Percentiles rank a stretch among this genome's conserved stretches.
phyloP scores from a whole-genome alignment of 2,329 filamentous ascomycete genomes.

The Hirsutella thompsonii region DNA sequence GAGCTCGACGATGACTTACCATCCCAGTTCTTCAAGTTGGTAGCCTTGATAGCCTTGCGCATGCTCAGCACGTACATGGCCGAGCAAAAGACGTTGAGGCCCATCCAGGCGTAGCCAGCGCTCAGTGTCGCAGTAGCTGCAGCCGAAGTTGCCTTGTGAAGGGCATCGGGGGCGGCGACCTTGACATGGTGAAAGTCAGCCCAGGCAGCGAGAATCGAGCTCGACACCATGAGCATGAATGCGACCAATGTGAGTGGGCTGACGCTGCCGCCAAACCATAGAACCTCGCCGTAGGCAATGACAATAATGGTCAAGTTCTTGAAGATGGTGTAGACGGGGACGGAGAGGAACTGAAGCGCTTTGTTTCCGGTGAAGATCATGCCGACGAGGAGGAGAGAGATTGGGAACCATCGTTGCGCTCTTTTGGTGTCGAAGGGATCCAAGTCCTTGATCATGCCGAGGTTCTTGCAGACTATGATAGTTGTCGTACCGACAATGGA shows the following conservation, averaged over 20 bases:
- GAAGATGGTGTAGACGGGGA: constrained; percentile 98
- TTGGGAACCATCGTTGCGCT: constrained; percentile 93
- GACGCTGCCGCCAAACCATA: constrained; percentile 95
- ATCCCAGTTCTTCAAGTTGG: constrained; percentile 99
- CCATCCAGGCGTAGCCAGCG: constrained; percentile 95
- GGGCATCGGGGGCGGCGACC: constrained; percentile 40
- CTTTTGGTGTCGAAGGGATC: constrained; percentile 76
- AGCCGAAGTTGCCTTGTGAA: constrained; percentile 56
- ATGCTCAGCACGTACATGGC: constrained; percentile 82
- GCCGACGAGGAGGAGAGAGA: constrained; percentile 87
- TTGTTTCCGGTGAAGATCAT: constrained; percentile 99
- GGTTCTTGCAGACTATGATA: constrained; percentile 70
- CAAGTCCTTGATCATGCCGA: constrained; percentile 70
- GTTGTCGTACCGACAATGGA: constrained; percentile 78
- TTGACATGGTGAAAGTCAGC: constrained; percentile 86
- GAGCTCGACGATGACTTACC: constrained; percentile 47
- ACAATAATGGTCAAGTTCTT: constrained; percentile 99
- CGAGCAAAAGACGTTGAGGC: constrained; percentile 89
- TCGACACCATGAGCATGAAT: constrained; percentile 93
- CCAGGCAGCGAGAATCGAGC: constrained; percentile 91
- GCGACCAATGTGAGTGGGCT: constrained; percentile 79
- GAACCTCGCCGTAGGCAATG: constrained; percentile 94
- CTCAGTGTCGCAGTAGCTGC: constrained; percentile 80
- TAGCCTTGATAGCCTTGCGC: constrained; percentile 98
- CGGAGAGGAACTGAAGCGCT: constrained; percentile 89